Evolutionary conservation across 2,329 filamentous ascomycete genomes (phyloP).

Genomic region (Fusarium incarnatum): DNA sequence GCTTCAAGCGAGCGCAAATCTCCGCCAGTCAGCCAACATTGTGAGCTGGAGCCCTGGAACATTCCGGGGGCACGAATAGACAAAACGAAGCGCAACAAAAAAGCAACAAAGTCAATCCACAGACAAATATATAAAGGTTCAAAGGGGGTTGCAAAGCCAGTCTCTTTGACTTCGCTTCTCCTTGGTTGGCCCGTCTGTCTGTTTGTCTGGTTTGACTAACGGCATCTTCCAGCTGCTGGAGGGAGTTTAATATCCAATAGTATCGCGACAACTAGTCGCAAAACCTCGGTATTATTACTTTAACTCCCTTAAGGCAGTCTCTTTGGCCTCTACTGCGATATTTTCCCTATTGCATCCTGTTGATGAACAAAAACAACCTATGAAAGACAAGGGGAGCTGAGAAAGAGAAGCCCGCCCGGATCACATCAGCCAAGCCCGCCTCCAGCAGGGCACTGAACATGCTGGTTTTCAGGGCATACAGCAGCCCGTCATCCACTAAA

Average conservation of each 20-base stretch:
- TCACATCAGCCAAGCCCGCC: constrained; percentile 1
- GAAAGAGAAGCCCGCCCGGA: not conserved
- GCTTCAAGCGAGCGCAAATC: constrained; percentile 40
- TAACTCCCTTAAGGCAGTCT: constrained; percentile 3
- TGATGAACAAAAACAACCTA: constrained; percentile 1
- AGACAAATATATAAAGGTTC: constrained; percentile 11
- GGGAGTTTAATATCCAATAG: constrained; percentile 12
- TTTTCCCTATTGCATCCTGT: not conserved
- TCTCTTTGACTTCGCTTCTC: constrained; percentile 1
- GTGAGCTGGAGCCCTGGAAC: constrained; percentile 17
- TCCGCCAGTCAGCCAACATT: constrained; percentile 34
- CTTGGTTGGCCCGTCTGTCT: not conserved
- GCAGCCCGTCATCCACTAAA: constrained; percentile 28
- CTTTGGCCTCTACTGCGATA: not conserved
- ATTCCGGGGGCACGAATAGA: constrained; percentile 18
- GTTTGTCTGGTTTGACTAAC: not conserved
- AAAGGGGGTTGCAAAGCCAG: constrained; percentile 11
- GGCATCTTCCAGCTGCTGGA: not conserved
- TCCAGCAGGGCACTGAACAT: constrained; percentile 29
- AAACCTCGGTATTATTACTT: constrained; percentile 6
- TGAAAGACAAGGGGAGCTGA: constrained; percentile 24
- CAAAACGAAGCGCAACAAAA: constrained; percentile 17
- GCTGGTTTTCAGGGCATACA: constrained; percentile 41
- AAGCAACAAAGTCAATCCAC: constrained; percentile 9
- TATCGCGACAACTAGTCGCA: constrained; percentile 20